Conservation (phyloP, 2,329 filamentous ascomycete genomes). For the Diaporthe velutina region DNA sequence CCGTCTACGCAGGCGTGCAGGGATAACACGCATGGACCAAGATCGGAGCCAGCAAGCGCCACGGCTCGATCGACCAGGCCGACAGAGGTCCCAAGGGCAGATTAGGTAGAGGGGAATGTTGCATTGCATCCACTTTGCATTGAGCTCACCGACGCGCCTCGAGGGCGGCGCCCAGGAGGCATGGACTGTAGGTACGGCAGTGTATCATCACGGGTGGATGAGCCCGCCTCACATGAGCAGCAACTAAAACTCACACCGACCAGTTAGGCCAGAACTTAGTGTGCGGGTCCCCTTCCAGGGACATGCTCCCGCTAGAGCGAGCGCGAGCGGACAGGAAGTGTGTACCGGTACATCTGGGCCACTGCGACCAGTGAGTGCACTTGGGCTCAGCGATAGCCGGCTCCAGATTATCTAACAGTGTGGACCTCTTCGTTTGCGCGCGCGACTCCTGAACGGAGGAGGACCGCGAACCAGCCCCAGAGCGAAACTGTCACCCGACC, state of each 20-base stretch:
- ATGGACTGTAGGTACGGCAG: not conserved
- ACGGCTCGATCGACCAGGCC: conserved; percentile 2
- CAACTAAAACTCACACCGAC: not conserved
- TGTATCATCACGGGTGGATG: conserved; percentile 15
- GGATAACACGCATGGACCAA: conserved; percentile 16
- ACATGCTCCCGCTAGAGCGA: not conserved
- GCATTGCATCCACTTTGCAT: conserved; percentile 20
- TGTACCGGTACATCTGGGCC: conserved; percentile 15
- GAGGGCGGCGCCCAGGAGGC: not conserved
- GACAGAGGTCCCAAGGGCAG: not conserved
- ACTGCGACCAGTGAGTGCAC: not conserved
- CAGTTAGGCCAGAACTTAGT: not conserved
- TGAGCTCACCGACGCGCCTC: not conserved
- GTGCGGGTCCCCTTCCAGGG: conserved; percentile 9
- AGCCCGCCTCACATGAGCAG: conserved; percentile 2
- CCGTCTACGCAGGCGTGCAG: not conserved
- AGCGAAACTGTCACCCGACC: not conserved
- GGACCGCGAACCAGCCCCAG: not conserved
- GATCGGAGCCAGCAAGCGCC: conserved; percentile 17
- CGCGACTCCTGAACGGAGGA: not conserved
- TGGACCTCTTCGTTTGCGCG: not conserved
- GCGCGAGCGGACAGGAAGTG: not conserved
- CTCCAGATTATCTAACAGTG: not conserved
- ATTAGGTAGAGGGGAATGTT: conserved; percentile 26
- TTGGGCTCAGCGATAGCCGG: not conserved